Base-by-base conservation (phyloP, 176 grass and related monocot genomes). In the Pontederia paniculata region DNA sequence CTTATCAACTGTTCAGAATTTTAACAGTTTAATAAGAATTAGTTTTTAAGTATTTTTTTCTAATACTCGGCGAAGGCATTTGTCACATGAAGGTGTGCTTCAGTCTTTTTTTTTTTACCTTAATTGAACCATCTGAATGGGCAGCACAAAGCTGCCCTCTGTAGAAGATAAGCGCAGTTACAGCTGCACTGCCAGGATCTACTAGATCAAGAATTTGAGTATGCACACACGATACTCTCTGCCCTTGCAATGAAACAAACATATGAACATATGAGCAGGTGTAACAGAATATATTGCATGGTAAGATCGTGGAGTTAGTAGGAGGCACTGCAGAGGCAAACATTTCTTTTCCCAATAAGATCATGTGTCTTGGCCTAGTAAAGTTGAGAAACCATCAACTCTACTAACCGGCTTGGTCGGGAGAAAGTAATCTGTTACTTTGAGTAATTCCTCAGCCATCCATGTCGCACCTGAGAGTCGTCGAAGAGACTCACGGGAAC, bases 371-470 rank as follows among this genome's bases (percentile, higher is more conserved):
- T 17, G 11, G 42, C 9, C 11, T 21, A 28, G 48, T 46, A 67
- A 46, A 17, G 4, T 48, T 50, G 10, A 67, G 13, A 60, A 57
- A n/a, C n/a, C n/a, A 16, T 45, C 48, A 55, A 65, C 63, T 54
- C 42, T 54, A 86, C 83, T 80, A 42, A 98, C 93, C 68, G 80
- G 83, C 58, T 80, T 88, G 60, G 66, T 88, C 9, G 80, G 88
- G 23, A 91, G 74, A 68, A 84, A 91, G 74, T 88, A 98, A 63
- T 98, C 80, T 44, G 83, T 98, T 23, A 98, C 93, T 83, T 80
- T 78, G 45, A 98, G 83, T 76, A 98, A 70, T 60, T 98, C 93
- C 54, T 98, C 83, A 66, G 93, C 93, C 93, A 98, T 98, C 93
- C 93, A 98, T 81, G 83, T 98, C 69, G 75, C 73, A 22, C 71